Percentiles rank a stretch among this genome's conserved stretches.
Conservation (phyloP, 345 rosid species). For the Citrus sinensis region DVS_A1.0 CM039163.1:47919501-47920000, state of each 20-base stretch:
- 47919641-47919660: not conserved
- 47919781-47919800: not conserved
- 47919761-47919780: not conserved
- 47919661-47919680: not conserved
- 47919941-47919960: too few relatives aligned
- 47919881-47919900: not conserved
- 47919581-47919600: not conserved
- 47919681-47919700: not conserved
- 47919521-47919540: not conserved
- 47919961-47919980: not conserved
- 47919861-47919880: not conserved
- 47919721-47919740: not conserved
- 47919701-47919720: not conserved
- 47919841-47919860: not conserved
- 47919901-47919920: not conserved
- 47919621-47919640: not conserved
- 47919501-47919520: not conserved
- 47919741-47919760: not conserved
- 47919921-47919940: not conserved
- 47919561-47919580: not conserved
- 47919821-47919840: not conserved
- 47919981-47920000: not conserved
- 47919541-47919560: constrained; percentile 1
- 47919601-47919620: not conserved
- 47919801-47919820: not conserved